These are phyloP conservation scores for Taphrina deformans DNA, from an alignment of 1,139 yeast genomes.

Conservation along the genomic window DNA sequence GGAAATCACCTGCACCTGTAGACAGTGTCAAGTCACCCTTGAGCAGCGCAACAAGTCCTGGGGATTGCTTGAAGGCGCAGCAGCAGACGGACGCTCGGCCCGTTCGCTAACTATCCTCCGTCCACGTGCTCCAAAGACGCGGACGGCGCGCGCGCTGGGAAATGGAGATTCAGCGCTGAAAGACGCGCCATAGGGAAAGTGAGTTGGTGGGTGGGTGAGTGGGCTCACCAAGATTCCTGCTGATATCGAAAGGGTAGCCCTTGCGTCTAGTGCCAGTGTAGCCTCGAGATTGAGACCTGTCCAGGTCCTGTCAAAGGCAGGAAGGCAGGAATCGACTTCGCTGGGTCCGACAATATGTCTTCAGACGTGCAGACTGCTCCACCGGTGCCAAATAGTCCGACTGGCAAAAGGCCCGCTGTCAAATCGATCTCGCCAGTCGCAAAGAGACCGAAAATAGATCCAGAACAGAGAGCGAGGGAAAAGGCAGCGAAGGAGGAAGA, in stretches of 20 bases:
- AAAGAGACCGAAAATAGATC: conserved; percentile 1
- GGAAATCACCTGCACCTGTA: too few relatives aligned
- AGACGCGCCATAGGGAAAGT: not conserved
- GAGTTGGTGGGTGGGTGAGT: not conserved
- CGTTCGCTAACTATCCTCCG: not conserved
- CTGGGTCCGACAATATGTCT: not conserved
- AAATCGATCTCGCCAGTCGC: not conserved
- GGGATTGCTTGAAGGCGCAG: not conserved
- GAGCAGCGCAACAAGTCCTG: too few relatives aligned
- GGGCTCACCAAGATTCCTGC: too few relatives aligned
- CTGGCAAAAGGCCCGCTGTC: not conserved
- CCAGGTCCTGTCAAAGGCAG: too few relatives aligned
- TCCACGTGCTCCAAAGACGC: not conserved
- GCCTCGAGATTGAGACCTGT: too few relatives aligned
- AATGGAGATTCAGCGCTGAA: too few relatives aligned
- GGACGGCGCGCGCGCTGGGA: not conserved
- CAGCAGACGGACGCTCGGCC: not conserved
- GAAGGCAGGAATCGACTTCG: too few relatives aligned
- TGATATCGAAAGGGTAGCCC: too few relatives aligned
- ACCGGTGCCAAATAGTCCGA: not conserved
- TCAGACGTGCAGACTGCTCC: not conserved
- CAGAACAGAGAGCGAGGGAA: conserved; percentile 8
- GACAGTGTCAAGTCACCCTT: too few relatives aligned
- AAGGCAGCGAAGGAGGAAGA: conserved; percentile 13
- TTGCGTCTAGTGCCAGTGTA: too few relatives aligned